Evolutionary conservation across 345 rosid genomes (phyloP).

Genomic region (Lumnitzera littorea): DNA sequence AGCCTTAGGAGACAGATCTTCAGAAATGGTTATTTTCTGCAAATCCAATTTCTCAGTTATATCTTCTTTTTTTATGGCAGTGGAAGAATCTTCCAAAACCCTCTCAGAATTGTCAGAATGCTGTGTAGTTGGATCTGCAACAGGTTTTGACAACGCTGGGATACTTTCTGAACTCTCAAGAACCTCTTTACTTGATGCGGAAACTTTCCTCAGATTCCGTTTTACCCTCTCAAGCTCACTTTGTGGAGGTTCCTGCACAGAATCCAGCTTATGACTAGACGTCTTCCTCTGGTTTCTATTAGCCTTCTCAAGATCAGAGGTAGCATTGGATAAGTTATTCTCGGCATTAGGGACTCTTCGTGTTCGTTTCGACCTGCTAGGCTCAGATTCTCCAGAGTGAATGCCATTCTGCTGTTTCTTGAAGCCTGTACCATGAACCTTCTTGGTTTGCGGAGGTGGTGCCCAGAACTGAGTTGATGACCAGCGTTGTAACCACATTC

Average conservation of each 20-base stretch:
- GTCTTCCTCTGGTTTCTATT: slow-evolving; percentile 9
- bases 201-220: slow-evolving; percentile 14
- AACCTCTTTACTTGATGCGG: slow-evolving; percentile 7
- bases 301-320: slow-evolving; percentile 12
- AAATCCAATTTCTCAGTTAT: background rate
- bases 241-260: slow-evolving; percentile 13
- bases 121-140: slow-evolving; percentile 1
- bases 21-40: background rate
- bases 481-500: slow-evolving; percentile 15
- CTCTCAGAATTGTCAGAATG: background rate
- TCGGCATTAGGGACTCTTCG: slow-evolving; percentile 9
- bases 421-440: background rate
- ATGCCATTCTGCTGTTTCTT: slow-evolving; percentile 6
- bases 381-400: slow-evolving; percentile 5
- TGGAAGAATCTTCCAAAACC: background rate
- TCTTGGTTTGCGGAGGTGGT: slow-evolving; percentile 12
- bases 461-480: slow-evolving; percentile 5
- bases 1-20: slow-evolving; percentile 3
- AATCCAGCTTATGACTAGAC: slow-evolving; percentile 1
- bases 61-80: background rate
- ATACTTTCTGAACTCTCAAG: background rate
- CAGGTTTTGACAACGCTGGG: slow-evolving; percentile 12
- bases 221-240: slow-evolving; percentile 20
- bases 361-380: slow-evolving; percentile 11
- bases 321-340: slow-evolving; percentile 4